phyloP scores from a whole-genome alignment of 1,284 basidiomycete genomes.

The Microbotryum intermedium region DNA sequence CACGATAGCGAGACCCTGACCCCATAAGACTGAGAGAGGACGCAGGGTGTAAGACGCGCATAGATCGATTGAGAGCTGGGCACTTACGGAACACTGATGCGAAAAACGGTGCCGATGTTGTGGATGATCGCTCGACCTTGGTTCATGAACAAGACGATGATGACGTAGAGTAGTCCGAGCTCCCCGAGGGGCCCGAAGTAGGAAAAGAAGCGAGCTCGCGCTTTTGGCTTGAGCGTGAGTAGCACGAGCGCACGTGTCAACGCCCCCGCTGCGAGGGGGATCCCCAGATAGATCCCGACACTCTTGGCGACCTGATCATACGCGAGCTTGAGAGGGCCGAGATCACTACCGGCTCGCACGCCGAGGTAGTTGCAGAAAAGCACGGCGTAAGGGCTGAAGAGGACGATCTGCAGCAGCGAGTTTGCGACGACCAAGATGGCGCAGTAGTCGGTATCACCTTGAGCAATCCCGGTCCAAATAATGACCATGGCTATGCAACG shows the following conservation, averaged over 20 bases:
- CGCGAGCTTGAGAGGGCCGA: slow-evolving; percentile 46
- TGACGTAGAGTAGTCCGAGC: slow-evolving; percentile 47
- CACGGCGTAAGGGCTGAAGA: slow-evolving; percentile 67
- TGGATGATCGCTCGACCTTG: slow-evolving; percentile 54
- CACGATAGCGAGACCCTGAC: no score
- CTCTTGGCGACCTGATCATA: slow-evolving; percentile 58
- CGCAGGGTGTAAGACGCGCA: no score
- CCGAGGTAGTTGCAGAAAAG: slow-evolving; percentile 69
- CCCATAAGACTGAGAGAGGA: no score
- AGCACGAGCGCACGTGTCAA: slow-evolving; percentile 34
- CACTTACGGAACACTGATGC: slow-evolving; percentile 68
- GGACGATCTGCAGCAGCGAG: slow-evolving; percentile 53
- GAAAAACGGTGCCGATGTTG: slow-evolving; percentile 63
- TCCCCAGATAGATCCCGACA: slow-evolving; percentile 21
- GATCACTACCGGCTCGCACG: slow-evolving; percentile 37
- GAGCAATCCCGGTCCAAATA: slow-evolving; percentile 73
- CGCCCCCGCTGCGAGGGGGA: slow-evolving; percentile 52
- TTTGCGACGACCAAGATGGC: slow-evolving; percentile 56
- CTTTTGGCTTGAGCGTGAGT: background rate
- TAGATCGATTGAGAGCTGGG: slow-evolving; percentile 34
- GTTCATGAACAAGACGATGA: slow-evolving; percentile 67
- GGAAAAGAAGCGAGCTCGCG: slow-evolving; percentile 59
- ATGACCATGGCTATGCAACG: slow-evolving; percentile 43
- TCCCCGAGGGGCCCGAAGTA: slow-evolving; percentile 57
- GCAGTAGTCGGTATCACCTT: slow-evolving; percentile 63